Base-by-base conservation (phyloP, 2,329 filamentous ascomycete genomes). In the Sphaceloma murrayae region DNA sequence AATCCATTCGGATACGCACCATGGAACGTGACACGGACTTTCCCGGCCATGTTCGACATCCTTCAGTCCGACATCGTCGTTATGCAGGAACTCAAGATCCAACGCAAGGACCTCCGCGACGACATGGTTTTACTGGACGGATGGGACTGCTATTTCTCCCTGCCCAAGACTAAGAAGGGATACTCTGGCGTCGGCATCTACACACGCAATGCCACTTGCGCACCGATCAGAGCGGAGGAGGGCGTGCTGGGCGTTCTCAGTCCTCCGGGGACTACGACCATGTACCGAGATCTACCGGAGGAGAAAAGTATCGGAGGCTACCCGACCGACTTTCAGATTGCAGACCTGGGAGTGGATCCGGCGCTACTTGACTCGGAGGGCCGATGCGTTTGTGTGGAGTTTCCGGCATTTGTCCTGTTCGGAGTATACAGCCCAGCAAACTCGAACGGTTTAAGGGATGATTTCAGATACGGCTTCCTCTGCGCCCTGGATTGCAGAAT, bases 121-220 rank as follows among this genome's bases (percentile, higher is more conserved):
- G 91, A 96, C 54, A 96, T 96, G 86, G 88, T 96, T 7, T 69
- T 96, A 24, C 78, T 96, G 0, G 79, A 85, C 0, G 91, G 91
- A 9, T 98, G 89, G 89, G 91, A 98, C 60, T 88, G 88, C 52
- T 94, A 82, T 64, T 95, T 95, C 65, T 95, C 87, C 59, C 69
- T 98, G 17, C 91, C 91, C 0, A 86, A 81, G 59, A 74, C 93
- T 58, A 96, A 96, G 62, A 96, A 95, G 70, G 89, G 91, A 17
- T 98, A 96, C 60, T 94, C 89, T 18, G 91, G 91, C 2, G 89
- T 98, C 2, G 91, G 82, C 3, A 86, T 98, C 26, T 98, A 95
- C 64, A 95, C 88, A 1, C 77, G 86, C n/a, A 91, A 84, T 58
- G 74, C 82, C 3, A 80, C 76, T 26, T 96, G 91, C 61, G 77